These are phyloP conservation scores for Rhizoclosmatium sp. DNA, from an alignment of 192 early-diverging fungal genomes.

Conservation along the genomic window DNA sequence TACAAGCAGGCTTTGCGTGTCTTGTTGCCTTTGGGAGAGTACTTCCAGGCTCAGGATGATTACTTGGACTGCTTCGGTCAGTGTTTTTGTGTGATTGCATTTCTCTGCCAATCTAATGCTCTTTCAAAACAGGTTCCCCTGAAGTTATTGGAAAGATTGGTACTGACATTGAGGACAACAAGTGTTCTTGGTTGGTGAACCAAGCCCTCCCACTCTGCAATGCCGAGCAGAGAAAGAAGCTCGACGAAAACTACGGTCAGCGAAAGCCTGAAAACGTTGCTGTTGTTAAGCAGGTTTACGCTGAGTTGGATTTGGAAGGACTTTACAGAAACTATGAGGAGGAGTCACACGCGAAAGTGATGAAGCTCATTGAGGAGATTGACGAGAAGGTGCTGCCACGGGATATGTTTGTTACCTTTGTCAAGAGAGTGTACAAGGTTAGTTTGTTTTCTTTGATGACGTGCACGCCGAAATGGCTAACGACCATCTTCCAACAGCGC, in stretches of 20 bases:
- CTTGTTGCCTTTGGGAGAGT: slow-evolving; percentile 94
- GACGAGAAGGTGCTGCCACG: slow-evolving; percentile 83
- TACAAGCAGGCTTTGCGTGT: slow-evolving; percentile 86
- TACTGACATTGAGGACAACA: slow-evolving; percentile 99
- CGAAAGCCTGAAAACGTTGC: slow-evolving; percentile 78
- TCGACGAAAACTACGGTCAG: slow-evolving; percentile 93
- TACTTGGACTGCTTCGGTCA: slow-evolving; percentile 95
- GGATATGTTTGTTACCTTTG: slow-evolving; percentile 88
- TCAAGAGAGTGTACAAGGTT: slow-evolving; percentile 94
- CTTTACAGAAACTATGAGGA: slow-evolving; percentile 92
- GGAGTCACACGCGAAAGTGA: slow-evolving; percentile 75
- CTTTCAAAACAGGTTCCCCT: slow-evolving; percentile 56
- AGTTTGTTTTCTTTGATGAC: neutral
- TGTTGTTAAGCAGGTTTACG: slow-evolving; percentile 86
- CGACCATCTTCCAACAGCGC: neutral
- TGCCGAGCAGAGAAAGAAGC: slow-evolving; percentile 84
- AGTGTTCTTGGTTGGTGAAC: slow-evolving; percentile 98
- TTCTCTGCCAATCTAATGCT: neutral
- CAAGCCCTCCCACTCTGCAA: slow-evolving; percentile 81
- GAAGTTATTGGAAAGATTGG: slow-evolving; percentile 98
- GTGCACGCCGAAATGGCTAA: neutral
- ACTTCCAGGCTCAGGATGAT: slow-evolving; percentile 99
- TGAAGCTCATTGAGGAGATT: slow-evolving; percentile 78
- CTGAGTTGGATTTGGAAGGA: slow-evolving; percentile 78
- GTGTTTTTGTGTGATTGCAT: neutral